phyloP scores from a whole-genome alignment of 371 early-diverging fungal genomes.

The Parasitella parasitica region DNA sequence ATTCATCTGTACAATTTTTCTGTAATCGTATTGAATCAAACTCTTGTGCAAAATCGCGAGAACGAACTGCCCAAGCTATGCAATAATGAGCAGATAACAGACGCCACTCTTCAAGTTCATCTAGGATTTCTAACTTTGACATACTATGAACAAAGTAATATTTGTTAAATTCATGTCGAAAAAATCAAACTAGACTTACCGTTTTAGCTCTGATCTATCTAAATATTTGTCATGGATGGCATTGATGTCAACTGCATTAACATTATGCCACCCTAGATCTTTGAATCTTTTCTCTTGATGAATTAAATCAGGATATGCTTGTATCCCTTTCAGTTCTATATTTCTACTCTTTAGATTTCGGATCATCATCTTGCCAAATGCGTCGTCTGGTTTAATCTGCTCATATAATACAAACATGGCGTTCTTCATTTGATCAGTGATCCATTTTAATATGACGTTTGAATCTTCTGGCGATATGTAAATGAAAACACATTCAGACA shows the following conservation, averaged over 20 bases:
- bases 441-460: slow-evolving; percentile 70
- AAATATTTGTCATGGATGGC: slow-evolving; percentile 61
- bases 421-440: slow-evolving; percentile 46
- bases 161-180: background rate
- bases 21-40: slow-evolving; percentile 3
- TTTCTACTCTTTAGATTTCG: slow-evolving; percentile 73
- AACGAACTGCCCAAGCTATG: slow-evolving; percentile 74
- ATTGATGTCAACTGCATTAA: slow-evolving; percentile 72
- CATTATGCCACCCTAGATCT: slow-evolving; percentile 62
- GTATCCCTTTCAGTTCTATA: slow-evolving; percentile 74
- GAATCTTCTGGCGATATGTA: slow-evolving; percentile 74
- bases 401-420: slow-evolving; percentile 82
- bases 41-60: slow-evolving; percentile 10
- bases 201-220: slow-evolving; percentile 43
- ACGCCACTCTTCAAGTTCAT: slow-evolving; percentile 94
- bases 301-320: slow-evolving; percentile 72
- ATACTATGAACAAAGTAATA: slow-evolving; percentile 47
- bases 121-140: slow-evolving; percentile 79
- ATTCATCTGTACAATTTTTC: background rate
- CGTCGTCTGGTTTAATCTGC: slow-evolving; percentile 86
- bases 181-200: slow-evolving; percentile 43
- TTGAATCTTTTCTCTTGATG: slow-evolving; percentile 67
- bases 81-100: slow-evolving; percentile 88
- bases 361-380: slow-evolving; percentile 92
- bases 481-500: slow-evolving; percentile 93